Conservation (phyloP, 2,329 filamentous ascomycete species). For the Biscogniauxia sp. region DNA sequence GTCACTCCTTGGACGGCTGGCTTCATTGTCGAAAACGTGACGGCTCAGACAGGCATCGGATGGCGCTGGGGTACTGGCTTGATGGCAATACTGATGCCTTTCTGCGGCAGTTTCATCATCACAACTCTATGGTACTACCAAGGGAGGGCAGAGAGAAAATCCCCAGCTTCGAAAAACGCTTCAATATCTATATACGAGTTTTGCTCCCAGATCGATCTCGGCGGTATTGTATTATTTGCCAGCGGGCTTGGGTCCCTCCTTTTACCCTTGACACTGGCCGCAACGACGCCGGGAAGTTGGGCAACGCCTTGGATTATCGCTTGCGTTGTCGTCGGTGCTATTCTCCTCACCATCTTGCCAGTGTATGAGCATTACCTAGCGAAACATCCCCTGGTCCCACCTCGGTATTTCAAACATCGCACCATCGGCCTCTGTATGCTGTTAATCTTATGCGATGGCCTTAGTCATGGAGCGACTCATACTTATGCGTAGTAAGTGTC, state of each 20-base stretch:
- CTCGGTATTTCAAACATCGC: constrained; percentile 42
- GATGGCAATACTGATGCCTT: constrained; percentile 47
- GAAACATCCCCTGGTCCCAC: constrained; percentile 43
- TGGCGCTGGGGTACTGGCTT: constrained; percentile 60
- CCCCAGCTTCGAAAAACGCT: constrained; percentile 30
- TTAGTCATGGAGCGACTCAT: constrained; percentile 45
- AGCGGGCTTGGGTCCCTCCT: constrained; percentile 47
- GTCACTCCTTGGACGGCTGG: constrained; percentile 56
- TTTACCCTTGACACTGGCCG: constrained; percentile 46
- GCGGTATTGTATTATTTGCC: constrained; percentile 45
- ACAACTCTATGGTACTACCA: constrained; percentile 49
- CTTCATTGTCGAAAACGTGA: constrained; percentile 43
- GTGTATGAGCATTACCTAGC: constrained; percentile 47
- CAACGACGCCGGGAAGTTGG: constrained; percentile 40
- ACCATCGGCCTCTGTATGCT: constrained; percentile 42
- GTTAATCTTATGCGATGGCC: constrained; percentile 40
- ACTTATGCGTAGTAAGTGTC: constrained; percentile 32
- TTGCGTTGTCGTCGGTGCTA: constrained; percentile 42
- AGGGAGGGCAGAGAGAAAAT: constrained; percentile 43
- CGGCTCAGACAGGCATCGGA: constrained; percentile 33
- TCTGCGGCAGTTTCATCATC: constrained; percentile 50
- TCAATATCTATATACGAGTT: constrained; percentile 33
- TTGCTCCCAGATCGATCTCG: constrained; percentile 37
- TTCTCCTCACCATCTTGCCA: constrained; percentile 41
- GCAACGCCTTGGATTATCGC: constrained; percentile 43